Conservation (phyloP, 1,139 yeast species). For the Lodderomyces beijingensis region DNA sequence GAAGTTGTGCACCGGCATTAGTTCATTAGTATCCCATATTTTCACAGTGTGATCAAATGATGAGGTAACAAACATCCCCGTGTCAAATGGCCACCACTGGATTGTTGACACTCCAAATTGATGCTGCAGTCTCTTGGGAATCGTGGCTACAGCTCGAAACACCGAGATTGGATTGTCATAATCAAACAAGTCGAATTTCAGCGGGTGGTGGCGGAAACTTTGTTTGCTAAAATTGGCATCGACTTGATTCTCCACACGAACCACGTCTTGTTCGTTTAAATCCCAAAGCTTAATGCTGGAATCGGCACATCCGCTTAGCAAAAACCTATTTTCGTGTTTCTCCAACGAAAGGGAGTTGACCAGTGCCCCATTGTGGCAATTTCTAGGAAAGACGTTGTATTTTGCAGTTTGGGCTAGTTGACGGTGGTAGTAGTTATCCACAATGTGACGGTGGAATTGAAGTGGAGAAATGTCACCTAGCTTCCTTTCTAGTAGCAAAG, state of each 20-base stretch:
- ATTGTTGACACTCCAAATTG: constrained; percentile 68
- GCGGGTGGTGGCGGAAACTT: constrained; percentile 4
- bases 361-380: constrained; percentile 43
- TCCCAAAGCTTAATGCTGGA: constrained; percentile 68
- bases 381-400: constrained; percentile 31
- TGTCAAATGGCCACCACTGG: constrained; percentile 88
- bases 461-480: constrained; percentile 25
- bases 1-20: constrained; percentile 63
- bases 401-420: constrained; percentile 19
- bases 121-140: constrained; percentile 60
- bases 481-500: constrained; percentile 32
- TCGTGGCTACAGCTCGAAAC: constrained; percentile 29
- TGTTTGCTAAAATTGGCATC: constrained; percentile 6
- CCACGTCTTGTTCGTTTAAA: constrained; percentile 16
- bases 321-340: constrained; percentile 37
- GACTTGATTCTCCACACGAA: constrained; percentile 15
- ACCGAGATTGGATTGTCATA: constrained; percentile 26
- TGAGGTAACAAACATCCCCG: constrained; percentile 79
- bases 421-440: constrained; percentile 37
- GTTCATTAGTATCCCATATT: constrained; percentile 74
- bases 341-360: constrained; percentile 71
- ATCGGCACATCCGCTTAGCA: constrained; percentile 77
- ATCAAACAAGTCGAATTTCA: constrained; percentile 18
- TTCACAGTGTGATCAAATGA: constrained; percentile 77
- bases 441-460: constrained; percentile 35